A percentile compares a stretch with the other conserved stretches of the same genome.
These are phyloP conservation scores for Neurospora tetraspora DNA, from an alignment of 495 filamentous ascomycete species.

Conservation along the genomic window DNA sequence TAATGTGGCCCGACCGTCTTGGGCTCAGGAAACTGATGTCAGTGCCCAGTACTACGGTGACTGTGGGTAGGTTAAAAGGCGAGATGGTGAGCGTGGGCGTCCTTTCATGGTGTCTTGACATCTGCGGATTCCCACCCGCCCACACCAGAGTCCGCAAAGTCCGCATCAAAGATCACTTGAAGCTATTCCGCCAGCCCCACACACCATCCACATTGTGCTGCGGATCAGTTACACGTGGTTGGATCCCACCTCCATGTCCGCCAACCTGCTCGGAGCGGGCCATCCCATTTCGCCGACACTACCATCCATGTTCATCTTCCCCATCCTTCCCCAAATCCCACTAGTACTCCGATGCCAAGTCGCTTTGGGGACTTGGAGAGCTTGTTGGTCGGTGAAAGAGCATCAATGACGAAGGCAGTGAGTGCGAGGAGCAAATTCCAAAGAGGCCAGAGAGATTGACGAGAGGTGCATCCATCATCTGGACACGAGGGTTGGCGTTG, in stretches of 20 bases:
- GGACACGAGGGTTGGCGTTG: not conserved
- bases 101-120: not conserved
- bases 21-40: not conserved
- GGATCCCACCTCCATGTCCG: slow-evolving; percentile 21
- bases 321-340: slow-evolving; percentile 10
- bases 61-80: not conserved
- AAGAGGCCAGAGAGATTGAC: not conserved
- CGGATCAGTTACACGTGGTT: not conserved
- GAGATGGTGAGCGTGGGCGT: not conserved
- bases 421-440: not conserved
- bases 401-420: not conserved
- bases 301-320: slow-evolving; percentile 1
- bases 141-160: not conserved
- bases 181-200: not conserved
- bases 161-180: not conserved
- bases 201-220: not conserved
- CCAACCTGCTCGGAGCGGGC: not conserved
- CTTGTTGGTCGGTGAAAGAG: not conserved
- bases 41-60: not conserved
- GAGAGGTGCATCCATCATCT: not conserved
- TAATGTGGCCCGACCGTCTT: not conserved
- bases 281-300: not conserved
- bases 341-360: slow-evolving; percentile 9
- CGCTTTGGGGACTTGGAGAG: not conserved
- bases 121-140: not conserved